Evolutionary conservation across 768 basidiomycete species (phyloP), one percentile per base, ranked within the genome.

Genomic region (Crepidotus variabilis): DNA sequence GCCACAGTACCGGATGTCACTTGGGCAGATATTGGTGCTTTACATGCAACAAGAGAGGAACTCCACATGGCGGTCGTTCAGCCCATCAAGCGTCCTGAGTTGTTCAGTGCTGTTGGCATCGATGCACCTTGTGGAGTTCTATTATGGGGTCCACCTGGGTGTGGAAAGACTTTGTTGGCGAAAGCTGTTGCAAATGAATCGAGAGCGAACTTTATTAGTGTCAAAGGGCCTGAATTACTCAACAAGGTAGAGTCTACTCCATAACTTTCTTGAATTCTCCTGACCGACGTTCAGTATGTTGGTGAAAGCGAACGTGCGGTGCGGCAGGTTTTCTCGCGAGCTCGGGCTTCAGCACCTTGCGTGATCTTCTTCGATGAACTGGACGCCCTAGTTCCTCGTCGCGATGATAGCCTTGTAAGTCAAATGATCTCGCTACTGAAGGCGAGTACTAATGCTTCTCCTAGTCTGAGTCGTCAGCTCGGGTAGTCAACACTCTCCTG

Each of bases 71-170:
- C 94, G 13, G 92, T 99, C 61, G 95, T 99, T 2, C 92, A 97
- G 64, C 96, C 97, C 6, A 94, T 98, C 61, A 80, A 83, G 50
- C 76, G 91, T 32, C 96, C 97, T 0, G 93, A 94, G 65, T 69
- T 98, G 2, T 99, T 99, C 72, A 84, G 73, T 47, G 81, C 82
- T 9, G 90, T 98, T 1, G 97, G 97, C 6, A 94, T 99, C 59
- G 85, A 87, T 28, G 91, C 92, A 0, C 86, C 93, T 0, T 94
- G 93, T 65, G 97, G 96, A 0, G 97, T 98, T 2, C 74, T 98
- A 33, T 73, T 98, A n/a, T 98, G 97, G 97, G 97, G 97, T 28
- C 97, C 97, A 22, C 96, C 97, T 0, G 97, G 97, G 9, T 98
- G 96, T 67, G 97, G 97, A 4, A 99, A 98, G 74, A 99, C 97